phyloP scores from a whole-genome alignment of 2,329 filamentous ascomycete species.

The Colletotrichum godetiae region DNA sequence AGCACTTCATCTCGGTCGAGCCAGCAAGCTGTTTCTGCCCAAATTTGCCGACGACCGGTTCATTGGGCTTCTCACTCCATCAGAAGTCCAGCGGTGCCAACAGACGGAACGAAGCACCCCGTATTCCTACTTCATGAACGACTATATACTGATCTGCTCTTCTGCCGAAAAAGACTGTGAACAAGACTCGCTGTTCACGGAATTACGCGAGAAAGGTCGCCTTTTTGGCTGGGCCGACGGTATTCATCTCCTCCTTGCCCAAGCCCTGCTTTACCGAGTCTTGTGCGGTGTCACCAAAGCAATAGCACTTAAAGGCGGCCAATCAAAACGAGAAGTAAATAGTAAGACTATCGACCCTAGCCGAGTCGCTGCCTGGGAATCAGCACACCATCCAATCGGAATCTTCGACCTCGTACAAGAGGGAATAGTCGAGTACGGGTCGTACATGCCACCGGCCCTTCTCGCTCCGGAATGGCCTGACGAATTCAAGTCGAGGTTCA shows the following conservation, averaged over 20 bases:
- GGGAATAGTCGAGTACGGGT: neutral
- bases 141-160: neutral
- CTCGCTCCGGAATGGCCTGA: neutral
- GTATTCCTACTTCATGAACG: neutral
- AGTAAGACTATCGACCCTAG: neutral
- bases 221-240: conserved; percentile 26
- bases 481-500: neutral
- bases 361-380: neutral
- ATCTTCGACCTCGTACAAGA: neutral
- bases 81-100: neutral
- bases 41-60: neutral
- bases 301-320: neutral
- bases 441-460: neutral
- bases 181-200: neutral
- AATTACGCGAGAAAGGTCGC: neutral
- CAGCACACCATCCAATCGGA: neutral
- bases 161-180: neutral
- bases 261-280: conserved; percentile 10
- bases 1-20: neutral
- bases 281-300: neutral
- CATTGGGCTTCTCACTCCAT: neutral
- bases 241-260: conserved; percentile 12
- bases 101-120: neutral
- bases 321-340: neutral
- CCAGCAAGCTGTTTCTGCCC: neutral